phyloP scores from a whole-genome alignment of 2,329 filamentous ascomycete species.

The Clonostachys chloroleuca region DNA sequence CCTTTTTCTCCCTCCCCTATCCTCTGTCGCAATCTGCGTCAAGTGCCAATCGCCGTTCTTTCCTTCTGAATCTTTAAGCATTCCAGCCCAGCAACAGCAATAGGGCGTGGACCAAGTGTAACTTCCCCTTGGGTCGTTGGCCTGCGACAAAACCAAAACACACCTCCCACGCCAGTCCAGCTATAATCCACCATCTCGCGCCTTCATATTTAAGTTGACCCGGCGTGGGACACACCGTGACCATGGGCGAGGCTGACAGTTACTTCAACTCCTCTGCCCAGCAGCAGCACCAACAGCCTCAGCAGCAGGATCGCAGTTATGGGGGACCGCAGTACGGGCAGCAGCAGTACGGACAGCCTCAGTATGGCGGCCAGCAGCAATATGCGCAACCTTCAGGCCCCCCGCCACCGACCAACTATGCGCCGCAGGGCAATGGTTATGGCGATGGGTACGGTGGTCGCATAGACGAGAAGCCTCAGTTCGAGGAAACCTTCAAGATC shows the following conservation, averaged over 20 bases:
- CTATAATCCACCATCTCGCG: no score
- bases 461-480: constrained; percentile 47
- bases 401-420: constrained; percentile 13
- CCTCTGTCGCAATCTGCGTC: not conserved
- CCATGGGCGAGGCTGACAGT: constrained; percentile 26
- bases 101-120: no score
- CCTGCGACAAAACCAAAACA: no score
- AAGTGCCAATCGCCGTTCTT: not conserved
- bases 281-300: constrained; percentile 5
- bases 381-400: constrained; percentile 18
- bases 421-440: constrained; percentile 12
- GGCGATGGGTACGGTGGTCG: constrained; percentile 14
- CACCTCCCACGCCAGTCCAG: no score
- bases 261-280: constrained; percentile 15
- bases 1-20: not conserved
- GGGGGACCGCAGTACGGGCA: constrained; percentile 6
- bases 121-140: no score
- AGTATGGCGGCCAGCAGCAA: constrained; percentile 9
- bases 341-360: constrained; percentile 8
- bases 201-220: no score
- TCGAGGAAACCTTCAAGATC: constrained; percentile 79
- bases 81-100: no score
- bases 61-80: no score
- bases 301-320: constrained; percentile 12
- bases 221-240: not conserved